Evolutionary conservation across 1,284 basidiomycete genomes (phyloP).

Genomic region (Pseudozyma hubeiensis): DNA sequence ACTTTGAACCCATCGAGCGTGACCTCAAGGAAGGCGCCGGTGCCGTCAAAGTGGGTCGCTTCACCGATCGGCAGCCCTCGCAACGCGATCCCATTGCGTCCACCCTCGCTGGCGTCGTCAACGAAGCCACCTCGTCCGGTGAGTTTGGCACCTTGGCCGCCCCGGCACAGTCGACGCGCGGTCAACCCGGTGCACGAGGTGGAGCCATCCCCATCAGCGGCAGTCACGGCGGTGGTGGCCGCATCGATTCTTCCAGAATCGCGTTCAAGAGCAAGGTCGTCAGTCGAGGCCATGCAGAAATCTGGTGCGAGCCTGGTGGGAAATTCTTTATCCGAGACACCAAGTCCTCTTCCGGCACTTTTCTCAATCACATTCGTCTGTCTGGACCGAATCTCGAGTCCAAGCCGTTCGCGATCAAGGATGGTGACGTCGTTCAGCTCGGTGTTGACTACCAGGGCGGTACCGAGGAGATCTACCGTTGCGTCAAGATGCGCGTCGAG

Average conservation of each 20-base stretch:
- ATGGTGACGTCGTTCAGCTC: conserved; percentile 93
- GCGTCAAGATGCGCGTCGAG: conserved; percentile 95
- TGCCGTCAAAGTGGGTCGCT: conserved; percentile 86
- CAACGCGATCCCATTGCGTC: conserved; percentile 22
- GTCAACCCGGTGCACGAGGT: conserved; percentile 47
- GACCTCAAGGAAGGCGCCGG: conserved; percentile 74
- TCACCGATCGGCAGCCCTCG: conserved; percentile 76
- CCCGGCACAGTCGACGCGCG: conserved; percentile 15
- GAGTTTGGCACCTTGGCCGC: conserved; percentile 22
- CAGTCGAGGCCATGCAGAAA: conserved; percentile 90
- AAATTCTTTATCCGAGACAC: conserved; percentile 91
- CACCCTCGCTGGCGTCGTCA: conserved; percentile 5
- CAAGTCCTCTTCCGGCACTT: conserved; percentile 89
- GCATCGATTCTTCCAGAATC: conserved; percentile 70
- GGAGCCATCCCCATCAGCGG: conserved; percentile 52
- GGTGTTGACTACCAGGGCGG: conserved; percentile 99
- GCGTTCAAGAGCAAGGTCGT: conserved; percentile 98
- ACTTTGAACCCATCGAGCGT: conserved; percentile 91
- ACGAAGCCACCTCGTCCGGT: conserved; percentile 12
- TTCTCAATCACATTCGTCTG: conserved; percentile 92
- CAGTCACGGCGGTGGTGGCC: conserved; percentile 73
- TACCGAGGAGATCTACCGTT: conserved; percentile 96
- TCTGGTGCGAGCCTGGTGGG: conserved; percentile 79
- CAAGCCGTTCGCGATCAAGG: conserved; percentile 82
- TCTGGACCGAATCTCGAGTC: conserved; percentile 82